phyloP scores from a whole-genome alignment of 2,329 filamentous ascomycete genomes.

The Oidium heveae region DNA sequence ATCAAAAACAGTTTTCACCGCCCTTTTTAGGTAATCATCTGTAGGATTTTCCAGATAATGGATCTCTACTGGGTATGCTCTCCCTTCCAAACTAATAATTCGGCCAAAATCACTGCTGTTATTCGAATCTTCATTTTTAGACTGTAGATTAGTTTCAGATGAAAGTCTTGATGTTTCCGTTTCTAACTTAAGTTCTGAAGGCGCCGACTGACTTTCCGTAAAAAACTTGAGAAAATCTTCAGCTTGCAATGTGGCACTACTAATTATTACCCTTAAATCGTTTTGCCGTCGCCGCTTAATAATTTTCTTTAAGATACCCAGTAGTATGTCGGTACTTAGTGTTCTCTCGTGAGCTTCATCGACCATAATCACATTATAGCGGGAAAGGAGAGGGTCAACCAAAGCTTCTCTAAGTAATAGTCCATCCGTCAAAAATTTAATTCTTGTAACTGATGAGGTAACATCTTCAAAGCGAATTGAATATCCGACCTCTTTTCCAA shows the following conservation, averaged over 20 bases:
- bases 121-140: conserved; percentile 9
- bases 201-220: conserved; percentile 14
- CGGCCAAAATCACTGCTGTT: conserved; percentile 12
- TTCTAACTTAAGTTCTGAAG: conserved; percentile 5
- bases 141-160: conserved; percentile 16
- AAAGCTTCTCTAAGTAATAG: conserved; percentile 76
- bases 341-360: conserved; percentile 92
- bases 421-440: conserved; percentile 92
- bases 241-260: conserved; percentile 79
- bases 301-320: conserved; percentile 83
- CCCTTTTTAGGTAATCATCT: conserved; percentile 68
- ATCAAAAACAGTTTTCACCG: conserved; percentile 61
- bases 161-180: neutral
- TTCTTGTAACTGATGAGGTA: conserved; percentile 59
- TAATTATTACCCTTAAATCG: conserved; percentile 71
- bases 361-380: conserved; percentile 92
- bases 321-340: conserved; percentile 70
- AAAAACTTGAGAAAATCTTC: conserved; percentile 72
- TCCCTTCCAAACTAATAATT: conserved; percentile 68
- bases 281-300: conserved; percentile 36
- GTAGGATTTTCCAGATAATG: conserved; percentile 55
- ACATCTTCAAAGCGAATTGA: conserved; percentile 83
- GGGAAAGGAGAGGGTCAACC: conserved; percentile 69
- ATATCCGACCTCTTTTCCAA: conserved; percentile 82
- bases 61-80: conserved; percentile 70